These are phyloP conservation scores for Alloteropsis semialata DNA, from an alignment of 176 grass and related monocot species.

Conservation along the genomic window DNA sequence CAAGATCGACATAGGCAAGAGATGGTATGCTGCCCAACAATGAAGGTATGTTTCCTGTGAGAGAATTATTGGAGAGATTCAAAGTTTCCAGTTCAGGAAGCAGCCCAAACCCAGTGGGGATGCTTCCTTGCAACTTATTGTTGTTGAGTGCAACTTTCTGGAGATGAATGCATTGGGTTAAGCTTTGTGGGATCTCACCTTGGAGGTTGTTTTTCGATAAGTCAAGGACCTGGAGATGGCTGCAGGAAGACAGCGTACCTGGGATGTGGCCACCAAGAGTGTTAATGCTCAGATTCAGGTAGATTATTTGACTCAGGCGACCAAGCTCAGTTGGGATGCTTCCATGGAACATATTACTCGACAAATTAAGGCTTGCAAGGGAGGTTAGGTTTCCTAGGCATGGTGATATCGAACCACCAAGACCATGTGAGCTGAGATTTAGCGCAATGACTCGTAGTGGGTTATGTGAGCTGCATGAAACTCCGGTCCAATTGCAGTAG, in stretches of 20 bases:
- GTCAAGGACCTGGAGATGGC: slow-evolving; percentile 29
- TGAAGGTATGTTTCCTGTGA: slow-evolving; percentile 40
- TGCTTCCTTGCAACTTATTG: slow-evolving; percentile 40
- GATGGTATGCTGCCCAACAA: slow-evolving; percentile 41
- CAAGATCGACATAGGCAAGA: slow-evolving; percentile 21
- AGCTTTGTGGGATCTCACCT: slow-evolving; percentile 38
- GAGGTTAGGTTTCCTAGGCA: slow-evolving; percentile 50
- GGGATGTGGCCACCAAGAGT: slow-evolving; percentile 42
- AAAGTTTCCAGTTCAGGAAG: slow-evolving; percentile 25
- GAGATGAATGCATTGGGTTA: slow-evolving; percentile 43
- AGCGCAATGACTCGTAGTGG: slow-evolving; percentile 24
- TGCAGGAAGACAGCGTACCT: slow-evolving; percentile 19
- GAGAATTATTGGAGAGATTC: slow-evolving; percentile 17
- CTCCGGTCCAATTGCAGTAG: slow-evolving; percentile 53
- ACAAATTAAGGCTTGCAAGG: slow-evolving; percentile 36
- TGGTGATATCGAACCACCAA: slow-evolving; percentile 34
- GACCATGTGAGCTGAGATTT: slow-evolving; percentile 35
- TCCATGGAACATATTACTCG: slow-evolving; percentile 33
- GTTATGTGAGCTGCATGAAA: slow-evolving; percentile 23
- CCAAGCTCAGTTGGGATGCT: slow-evolving; percentile 48
- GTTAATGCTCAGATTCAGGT: slow-evolving; percentile 55
- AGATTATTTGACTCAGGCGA: slow-evolving; percentile 9
- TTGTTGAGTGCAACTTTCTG: background rate
- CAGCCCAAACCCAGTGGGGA: slow-evolving; percentile 18
- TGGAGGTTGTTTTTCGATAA: slow-evolving; percentile 27